phyloP scores from a whole-genome alignment of 2,329 filamentous ascomycete genomes.

The Coniochaeta hoffmannii region DNA sequence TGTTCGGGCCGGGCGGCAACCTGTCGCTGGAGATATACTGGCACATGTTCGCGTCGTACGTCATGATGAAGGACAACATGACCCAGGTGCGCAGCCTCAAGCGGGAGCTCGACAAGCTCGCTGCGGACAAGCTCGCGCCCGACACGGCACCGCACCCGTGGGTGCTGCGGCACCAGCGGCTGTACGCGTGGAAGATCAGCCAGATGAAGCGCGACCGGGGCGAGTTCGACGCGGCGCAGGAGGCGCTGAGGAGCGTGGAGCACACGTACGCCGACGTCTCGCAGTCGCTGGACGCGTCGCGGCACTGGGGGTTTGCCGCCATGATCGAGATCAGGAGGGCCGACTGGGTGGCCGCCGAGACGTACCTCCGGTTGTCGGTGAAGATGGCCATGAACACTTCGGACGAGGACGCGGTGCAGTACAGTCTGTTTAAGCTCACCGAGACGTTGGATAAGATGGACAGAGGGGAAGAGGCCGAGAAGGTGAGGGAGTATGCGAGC shows the following conservation, averaged over 20 bases:
- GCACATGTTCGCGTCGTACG: constrained; percentile 1
- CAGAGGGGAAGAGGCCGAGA: constrained; percentile 2
- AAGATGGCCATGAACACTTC: background rate
- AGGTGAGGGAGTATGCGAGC: constrained; percentile 3
- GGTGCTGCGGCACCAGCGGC: constrained; percentile 4
- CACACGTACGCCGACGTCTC: background rate
- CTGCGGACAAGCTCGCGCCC: background rate
- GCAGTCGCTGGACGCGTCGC: background rate
- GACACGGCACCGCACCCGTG: background rate
- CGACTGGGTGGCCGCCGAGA: background rate
- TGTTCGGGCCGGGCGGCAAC: constrained; percentile 2
- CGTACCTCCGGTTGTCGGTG: constrained; percentile 1
- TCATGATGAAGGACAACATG: background rate
- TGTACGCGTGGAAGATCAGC: constrained; percentile 6
- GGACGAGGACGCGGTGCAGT: constrained; percentile 5
- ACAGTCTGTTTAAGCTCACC: constrained; percentile 1
- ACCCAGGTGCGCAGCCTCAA: constrained; percentile 3
- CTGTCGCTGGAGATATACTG: constrained; percentile 5
- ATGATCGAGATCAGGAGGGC: background rate
- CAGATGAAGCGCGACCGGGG: constrained; percentile 2
- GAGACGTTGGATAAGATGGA: constrained; percentile 4
- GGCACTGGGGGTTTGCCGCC: constrained; percentile 2
- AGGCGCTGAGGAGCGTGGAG: constrained; percentile 1
- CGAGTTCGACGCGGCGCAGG: constrained; percentile 3
- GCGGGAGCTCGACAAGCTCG: constrained; percentile 3